phyloP scores from a whole-genome alignment of 2,329 filamentous ascomycete genomes.

The Seiridium cupressi region DNA sequence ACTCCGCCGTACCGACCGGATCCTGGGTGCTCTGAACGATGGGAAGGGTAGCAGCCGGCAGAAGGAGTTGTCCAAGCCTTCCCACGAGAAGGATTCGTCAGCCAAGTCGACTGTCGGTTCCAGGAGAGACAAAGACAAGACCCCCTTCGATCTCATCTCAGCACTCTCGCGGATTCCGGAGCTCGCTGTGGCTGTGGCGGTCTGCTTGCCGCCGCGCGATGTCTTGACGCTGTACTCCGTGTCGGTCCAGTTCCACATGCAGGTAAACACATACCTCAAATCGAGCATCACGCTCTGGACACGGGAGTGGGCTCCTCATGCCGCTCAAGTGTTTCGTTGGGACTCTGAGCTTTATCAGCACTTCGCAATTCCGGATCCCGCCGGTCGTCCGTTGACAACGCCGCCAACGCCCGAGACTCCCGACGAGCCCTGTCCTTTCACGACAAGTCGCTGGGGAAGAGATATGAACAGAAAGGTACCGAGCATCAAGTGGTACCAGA shows the following conservation, averaged over 20 bases:
- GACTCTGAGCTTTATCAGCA: background rate
- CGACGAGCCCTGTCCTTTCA: background rate
- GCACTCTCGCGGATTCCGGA: conserved; percentile 18
- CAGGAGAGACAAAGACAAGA: background rate
- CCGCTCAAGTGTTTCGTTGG: conserved; percentile 8
- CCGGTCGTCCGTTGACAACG: conserved; percentile 8
- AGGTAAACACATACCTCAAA: conserved; percentile 48
- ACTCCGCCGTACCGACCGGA: background rate
- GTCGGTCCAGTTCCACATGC: conserved; percentile 50
- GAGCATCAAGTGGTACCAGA: conserved; percentile 64
- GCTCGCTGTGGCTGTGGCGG: conserved; percentile 37
- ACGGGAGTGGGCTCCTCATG: background rate
- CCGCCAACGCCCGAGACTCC: background rate
- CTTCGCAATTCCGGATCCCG: conserved; percentile 17
- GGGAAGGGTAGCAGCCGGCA: background rate
- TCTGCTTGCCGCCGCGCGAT: conserved; percentile 39
- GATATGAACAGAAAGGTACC: conserved; percentile 41
- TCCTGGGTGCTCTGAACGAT: background rate
- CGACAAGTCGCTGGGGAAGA: background rate
- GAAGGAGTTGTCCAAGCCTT: background rate
- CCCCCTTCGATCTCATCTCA: conserved; percentile 2
- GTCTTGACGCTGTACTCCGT: conserved; percentile 54
- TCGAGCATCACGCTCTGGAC: conserved; percentile 6
- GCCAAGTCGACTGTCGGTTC: background rate
- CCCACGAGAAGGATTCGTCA: background rate